A percentile compares a stretch with the other conserved stretches of the same genome.
phyloP scores from a whole-genome alignment of 2,329 filamentous ascomycete genomes.

The Colletotrichum sp. region DNA sequence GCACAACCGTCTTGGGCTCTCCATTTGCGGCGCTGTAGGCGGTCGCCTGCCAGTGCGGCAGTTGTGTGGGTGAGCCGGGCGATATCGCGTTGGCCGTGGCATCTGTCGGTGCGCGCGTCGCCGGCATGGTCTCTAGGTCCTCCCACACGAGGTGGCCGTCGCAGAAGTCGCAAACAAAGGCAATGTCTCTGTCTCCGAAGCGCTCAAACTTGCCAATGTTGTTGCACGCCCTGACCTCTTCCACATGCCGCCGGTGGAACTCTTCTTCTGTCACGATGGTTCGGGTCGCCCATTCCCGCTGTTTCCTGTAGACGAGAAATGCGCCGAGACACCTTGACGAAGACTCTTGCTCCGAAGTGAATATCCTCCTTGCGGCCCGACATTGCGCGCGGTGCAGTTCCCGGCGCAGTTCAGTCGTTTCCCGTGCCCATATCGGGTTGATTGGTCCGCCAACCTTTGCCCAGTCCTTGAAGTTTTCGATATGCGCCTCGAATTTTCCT shows the following conservation, averaged over 20 bases:
- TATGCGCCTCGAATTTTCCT: constrained; percentile 49
- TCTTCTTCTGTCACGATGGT: constrained; percentile 32
- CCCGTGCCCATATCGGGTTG: constrained; percentile 58
- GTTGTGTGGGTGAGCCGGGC: constrained; percentile 21
- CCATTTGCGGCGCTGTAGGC: constrained; percentile 40
- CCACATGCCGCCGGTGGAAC: constrained; percentile 42
- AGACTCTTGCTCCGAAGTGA: constrained; percentile 52
- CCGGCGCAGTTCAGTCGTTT: constrained; percentile 52
- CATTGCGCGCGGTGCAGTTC: constrained; percentile 63
- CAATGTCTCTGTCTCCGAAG: constrained; percentile 57
- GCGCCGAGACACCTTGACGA: constrained; percentile 59
- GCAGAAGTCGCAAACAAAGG: constrained; percentile 66
- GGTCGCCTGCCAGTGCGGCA: constrained; percentile 55
- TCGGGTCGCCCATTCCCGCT: constrained; percentile 39
- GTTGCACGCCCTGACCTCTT: constrained; percentile 57
- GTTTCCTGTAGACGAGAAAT: constrained; percentile 55
- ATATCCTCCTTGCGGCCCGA: constrained; percentile 60
- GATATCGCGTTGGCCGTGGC: not conserved
- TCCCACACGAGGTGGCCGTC: constrained; percentile 65
- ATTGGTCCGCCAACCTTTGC: constrained; percentile 57
- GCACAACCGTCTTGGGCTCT: constrained; percentile 55
- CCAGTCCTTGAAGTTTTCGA: constrained; percentile 59
- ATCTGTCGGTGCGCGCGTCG: constrained; percentile 32
- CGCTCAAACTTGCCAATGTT: constrained; percentile 59
- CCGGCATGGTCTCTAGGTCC: constrained; percentile 58